Conservation (phyloP, 2,329 filamentous ascomycete species). For the Claviceps sp. region DNA sequence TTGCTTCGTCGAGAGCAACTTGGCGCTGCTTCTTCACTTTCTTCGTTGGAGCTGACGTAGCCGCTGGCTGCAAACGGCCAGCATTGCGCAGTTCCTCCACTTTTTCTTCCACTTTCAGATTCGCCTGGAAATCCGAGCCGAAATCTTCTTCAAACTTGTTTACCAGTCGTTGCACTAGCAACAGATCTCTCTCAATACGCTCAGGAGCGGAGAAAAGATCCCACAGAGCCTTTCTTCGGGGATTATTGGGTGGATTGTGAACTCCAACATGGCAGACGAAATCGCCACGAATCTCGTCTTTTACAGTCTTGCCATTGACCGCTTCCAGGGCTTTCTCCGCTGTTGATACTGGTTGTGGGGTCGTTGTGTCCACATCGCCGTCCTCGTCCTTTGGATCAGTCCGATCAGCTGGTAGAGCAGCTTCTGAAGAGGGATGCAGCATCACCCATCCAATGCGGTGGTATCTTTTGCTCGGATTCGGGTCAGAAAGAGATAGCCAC, state of each 20-base stretch:
- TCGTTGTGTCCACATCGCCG: conserved; percentile 42
- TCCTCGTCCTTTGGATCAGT: conserved; percentile 62
- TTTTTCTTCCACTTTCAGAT: conserved; percentile 69
- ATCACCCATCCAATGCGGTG: conserved; percentile 99
- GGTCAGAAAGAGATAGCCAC: conserved; percentile 90
- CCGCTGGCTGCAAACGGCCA: conserved; percentile 60
- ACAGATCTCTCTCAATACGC: conserved; percentile 79
- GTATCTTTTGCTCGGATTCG: conserved; percentile 92
- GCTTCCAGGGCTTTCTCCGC: conserved; percentile 82
- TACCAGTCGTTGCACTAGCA: conserved; percentile 69
- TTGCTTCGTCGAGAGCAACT: conserved; percentile 45
- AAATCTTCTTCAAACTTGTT: conserved; percentile 76
- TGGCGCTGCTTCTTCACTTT: conserved; percentile 49
- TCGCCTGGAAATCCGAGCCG: conserved; percentile 62
- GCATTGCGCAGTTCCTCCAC: conserved; percentile 69
- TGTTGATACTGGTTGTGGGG: conserved; percentile 39
- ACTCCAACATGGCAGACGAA: conserved; percentile 97
- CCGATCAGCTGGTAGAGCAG: conserved; percentile 50
- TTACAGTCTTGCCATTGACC: conserved; percentile 96
- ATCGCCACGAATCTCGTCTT: conserved; percentile 84
- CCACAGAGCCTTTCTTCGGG: conserved; percentile 91
- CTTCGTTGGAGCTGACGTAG: conserved; percentile 36
- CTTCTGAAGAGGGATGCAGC: conserved; percentile 67
- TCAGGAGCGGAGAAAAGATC: conserved; percentile 92
- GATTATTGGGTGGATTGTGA: conserved; percentile 74